Conservation (phyloP, 495 filamentous ascomycete species). For the Neurospora tetraspora region DNA sequence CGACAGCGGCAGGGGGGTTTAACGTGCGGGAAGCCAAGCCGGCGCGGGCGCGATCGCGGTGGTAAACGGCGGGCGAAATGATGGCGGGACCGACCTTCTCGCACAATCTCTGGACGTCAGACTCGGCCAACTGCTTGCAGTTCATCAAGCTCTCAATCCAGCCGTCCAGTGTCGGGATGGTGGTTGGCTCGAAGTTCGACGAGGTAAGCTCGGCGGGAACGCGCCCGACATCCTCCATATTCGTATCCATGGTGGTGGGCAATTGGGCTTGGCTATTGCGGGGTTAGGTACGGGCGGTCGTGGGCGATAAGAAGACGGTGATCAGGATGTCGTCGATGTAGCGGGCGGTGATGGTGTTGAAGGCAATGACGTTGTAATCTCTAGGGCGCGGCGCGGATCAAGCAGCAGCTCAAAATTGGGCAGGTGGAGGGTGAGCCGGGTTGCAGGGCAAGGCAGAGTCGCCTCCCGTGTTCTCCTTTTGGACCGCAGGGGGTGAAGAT, state of each 20-base stretch:
- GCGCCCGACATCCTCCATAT: slow-evolving; percentile 94
- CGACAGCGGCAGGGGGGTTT: not conserved
- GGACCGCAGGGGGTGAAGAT: not conserved
- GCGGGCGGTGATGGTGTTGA: slow-evolving; percentile 2
- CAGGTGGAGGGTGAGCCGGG: slow-evolving; percentile 10
- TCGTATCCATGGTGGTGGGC: slow-evolving; percentile 70
- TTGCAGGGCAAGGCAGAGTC: not conserved
- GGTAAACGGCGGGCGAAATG: not conserved
- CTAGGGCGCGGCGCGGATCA: slow-evolving; percentile 9
- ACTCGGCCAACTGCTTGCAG: slow-evolving; percentile 94
- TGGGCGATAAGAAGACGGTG: not conserved
- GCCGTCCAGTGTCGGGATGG: slow-evolving; percentile 87
- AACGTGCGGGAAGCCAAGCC: not conserved
- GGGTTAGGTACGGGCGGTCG: not conserved
- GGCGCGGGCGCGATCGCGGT: not conserved
- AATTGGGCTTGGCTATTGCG: slow-evolving; percentile 4
- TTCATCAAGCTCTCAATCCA: slow-evolving; percentile 98
- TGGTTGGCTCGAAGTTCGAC: slow-evolving; percentile 66
- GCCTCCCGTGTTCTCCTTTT: not conserved
- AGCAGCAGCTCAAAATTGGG: slow-evolving; percentile 17
- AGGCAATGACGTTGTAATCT: slow-evolving; percentile 7
- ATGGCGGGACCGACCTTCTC: slow-evolving; percentile 60
- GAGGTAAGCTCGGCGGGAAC: slow-evolving; percentile 72
- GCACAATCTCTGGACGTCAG: slow-evolving; percentile 91
- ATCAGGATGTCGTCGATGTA: not conserved